Base-by-base conservation (phyloP, 2,329 filamentous ascomycete species). In the Calonectria ilicicola region DNA sequence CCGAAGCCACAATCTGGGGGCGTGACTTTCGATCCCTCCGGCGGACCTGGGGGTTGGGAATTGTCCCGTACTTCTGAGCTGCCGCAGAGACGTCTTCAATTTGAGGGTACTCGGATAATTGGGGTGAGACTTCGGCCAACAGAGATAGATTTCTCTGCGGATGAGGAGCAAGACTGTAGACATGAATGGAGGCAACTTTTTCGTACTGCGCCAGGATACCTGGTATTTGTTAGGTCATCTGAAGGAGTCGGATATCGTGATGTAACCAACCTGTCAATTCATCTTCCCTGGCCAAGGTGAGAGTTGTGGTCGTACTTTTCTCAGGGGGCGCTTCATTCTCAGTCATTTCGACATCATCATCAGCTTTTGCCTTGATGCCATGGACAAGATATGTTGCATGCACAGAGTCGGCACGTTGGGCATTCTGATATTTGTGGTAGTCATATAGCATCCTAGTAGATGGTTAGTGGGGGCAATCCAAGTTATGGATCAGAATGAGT, bases 301-400 rank as follows among this genome's bases (percentile, higher is more conserved):
- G 85, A 0, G 89, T 91, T 15, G 87, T 88, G 0, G 89, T 87
- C 19, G 89, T 84, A 7, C 90, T 86, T 2, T 87, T 83, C 15
- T 92, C 89, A 2, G 87, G 85, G 5, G 85, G 80, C 2, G 85
- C 82, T 8, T 82, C 81, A 12, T 78, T 69, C 8, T 91, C 89
- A 19, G 88, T 89, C 85, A 94, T 93, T 53, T 93, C 91, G 70
- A 95, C 90, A 65, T 94, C 93, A n/a, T 86, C 90, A 77, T 93
- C 88, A 42, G 87, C 85, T 27, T 83, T 79, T 1, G 74, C 87
- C 79, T 91, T 93, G 26, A 87, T 90, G 46, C 96, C 97, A 64
- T 92, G 93, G 56, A 99, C 82, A 62, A 98, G 87, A 84, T 98
- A 99, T n/a, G 95, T 98, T 53, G 96, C 97, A 85, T 97, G 91